A percentile compares a stretch with the other conserved stretches of the same genome.
Evolutionary conservation across 768 basidiomycete species (phyloP).

Genomic region (Tephrocybe rancida): DNA sequence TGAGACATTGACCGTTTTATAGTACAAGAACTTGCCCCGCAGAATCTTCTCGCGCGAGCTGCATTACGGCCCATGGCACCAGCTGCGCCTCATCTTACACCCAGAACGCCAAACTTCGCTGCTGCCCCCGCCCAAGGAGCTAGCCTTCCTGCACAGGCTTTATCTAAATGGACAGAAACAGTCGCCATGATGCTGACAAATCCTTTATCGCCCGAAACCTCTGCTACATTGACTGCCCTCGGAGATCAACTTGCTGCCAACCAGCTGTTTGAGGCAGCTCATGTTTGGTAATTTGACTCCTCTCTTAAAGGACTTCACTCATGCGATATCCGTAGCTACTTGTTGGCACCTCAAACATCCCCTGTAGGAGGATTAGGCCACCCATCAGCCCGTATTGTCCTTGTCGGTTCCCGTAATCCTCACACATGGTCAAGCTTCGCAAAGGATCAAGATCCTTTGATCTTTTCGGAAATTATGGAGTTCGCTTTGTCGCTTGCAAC

Average conservation of each 20-base stretch:
- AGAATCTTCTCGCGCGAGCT: slow-evolving; percentile 49
- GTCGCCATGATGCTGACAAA: slow-evolving; percentile 82
- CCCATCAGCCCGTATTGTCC: slow-evolving; percentile 64
- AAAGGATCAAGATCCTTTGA: slow-evolving; percentile 73
- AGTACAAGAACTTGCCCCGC: slow-evolving; percentile 79
- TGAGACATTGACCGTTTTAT: slow-evolving; percentile 1
- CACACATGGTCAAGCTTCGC: slow-evolving; percentile 48
- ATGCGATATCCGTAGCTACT: slow-evolving; percentile 55
- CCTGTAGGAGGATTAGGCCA: slow-evolving; percentile 71
- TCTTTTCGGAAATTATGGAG: slow-evolving; percentile 90
- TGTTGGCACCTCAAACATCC: slow-evolving; percentile 84
- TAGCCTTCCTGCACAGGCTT: slow-evolving; percentile 60
- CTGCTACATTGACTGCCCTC: slow-evolving; percentile 76
- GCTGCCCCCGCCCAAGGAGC: slow-evolving; percentile 39
- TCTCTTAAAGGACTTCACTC: slow-evolving; percentile 9
- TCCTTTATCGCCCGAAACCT: slow-evolving; percentile 65
- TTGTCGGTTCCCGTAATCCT: slow-evolving; percentile 74
- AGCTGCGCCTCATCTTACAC: slow-evolving; percentile 31
- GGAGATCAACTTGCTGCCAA: slow-evolving; percentile 80
- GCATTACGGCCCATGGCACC: slow-evolving; percentile 40
- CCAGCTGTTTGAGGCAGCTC: slow-evolving; percentile 82
- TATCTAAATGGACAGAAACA: slow-evolving; percentile 85
- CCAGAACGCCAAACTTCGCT: slow-evolving; percentile 56
- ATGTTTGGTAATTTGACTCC: slow-evolving; percentile 68
- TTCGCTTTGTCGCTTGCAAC: slow-evolving; percentile 84